Conservation (phyloP, 257 asterid genomes). For the Fraxinus cuspidata region DNA sequence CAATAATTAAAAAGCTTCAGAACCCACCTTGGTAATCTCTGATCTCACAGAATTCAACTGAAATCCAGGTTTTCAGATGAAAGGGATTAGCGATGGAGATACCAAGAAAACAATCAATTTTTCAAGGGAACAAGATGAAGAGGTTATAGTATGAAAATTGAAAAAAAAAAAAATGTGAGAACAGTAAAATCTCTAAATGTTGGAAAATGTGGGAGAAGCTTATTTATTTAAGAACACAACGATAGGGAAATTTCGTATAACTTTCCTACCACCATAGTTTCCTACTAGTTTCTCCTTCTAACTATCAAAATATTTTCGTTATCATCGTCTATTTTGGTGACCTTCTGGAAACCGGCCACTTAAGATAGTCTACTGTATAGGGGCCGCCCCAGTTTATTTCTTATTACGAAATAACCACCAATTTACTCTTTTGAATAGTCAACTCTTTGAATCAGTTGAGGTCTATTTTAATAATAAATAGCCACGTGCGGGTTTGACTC, state of each 20-base stretch:
- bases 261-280: constrained; percentile 14
- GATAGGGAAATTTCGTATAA: constrained; percentile 22
- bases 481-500: background rate
- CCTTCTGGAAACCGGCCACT: constrained; percentile 34
- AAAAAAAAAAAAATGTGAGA: background rate
- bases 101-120: constrained; percentile 13
- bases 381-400: background rate
- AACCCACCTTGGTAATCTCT: constrained; percentile 23
- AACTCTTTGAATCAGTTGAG: background rate
- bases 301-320: background rate
- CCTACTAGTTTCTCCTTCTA: background rate
- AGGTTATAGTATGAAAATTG: background rate
- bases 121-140: background rate
- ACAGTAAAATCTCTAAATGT: background rate
- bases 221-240: constrained; percentile 35
- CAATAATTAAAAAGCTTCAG: constrained; percentile 21
- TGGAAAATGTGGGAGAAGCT: constrained; percentile 20
- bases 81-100: background rate
- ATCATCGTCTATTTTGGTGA: background rate
- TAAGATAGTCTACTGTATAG: background rate
- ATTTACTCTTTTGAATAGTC: background rate
- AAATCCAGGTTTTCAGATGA: background rate
- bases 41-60: constrained; percentile 22
- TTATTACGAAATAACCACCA: background rate
- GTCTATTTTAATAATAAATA: background rate